Evolutionary conservation across 2,329 filamentous ascomycete species (phyloP), one percentile per base, ranked within the genome.

Genomic region (Thelonectria olida): DNA sequence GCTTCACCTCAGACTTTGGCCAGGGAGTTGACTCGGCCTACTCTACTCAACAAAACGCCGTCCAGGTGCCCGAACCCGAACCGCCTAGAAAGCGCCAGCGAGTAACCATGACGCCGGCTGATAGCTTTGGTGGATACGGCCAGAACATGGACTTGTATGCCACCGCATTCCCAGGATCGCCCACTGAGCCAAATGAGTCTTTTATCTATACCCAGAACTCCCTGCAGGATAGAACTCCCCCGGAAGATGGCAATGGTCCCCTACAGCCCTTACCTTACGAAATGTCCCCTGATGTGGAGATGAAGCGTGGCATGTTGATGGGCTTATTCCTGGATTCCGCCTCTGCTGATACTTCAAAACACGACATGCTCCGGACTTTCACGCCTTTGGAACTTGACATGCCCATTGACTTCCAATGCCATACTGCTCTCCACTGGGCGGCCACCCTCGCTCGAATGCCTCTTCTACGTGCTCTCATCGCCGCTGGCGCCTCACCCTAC

Each of bases 351-450:
- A 90, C 82, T 65, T 85, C 88, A 1, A 89, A 90, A 57, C 90
- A 95, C 70, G 91, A 93, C 10, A 90, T 92, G 38, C 86, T 99
- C 38, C 84, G 89, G 48, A 89, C 88, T 9, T 84, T 97, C 57
- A 90, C 88, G 1, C 88, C 92, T 0, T 82, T 90, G 38, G 95
- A 99, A 67, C 85, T 98, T 20, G 96, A 99, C 72, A 90, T 96
- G 75, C 95, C 96, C 2, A 92, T 99, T 58, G 96, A 99, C 73
- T 86, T 90, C 23, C 93, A 93, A 61, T 90, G 90, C 34, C 93
- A 98, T 73, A 98, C 93, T 17, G 94, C 94, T 3, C 82, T 99
- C 39, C 95, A 98, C 73, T 99, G 96, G 96, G 96, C 96, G 2
- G 93, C 96, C 5, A 97, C 96, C 5, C 83, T 99, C 47, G 93